Evolutionary conservation across 495 filamentous ascomycete species (phyloP).

Genomic region (Astrothelium macrocarpum): DNA sequence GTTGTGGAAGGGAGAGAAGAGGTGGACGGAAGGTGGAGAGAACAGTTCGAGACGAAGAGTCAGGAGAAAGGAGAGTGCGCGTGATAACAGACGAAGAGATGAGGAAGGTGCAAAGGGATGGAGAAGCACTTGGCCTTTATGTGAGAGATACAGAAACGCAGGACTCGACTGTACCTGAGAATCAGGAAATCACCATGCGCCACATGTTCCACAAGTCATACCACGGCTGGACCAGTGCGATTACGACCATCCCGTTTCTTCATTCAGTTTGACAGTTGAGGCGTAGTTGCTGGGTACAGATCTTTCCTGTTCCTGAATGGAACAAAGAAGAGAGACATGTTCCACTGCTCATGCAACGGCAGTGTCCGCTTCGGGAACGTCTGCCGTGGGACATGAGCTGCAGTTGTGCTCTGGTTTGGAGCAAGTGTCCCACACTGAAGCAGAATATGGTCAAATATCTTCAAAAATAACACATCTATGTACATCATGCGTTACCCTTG

Average conservation of each 20-base stretch:
- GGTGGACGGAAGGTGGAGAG: background rate
- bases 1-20: background rate
- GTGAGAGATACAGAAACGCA: background rate
- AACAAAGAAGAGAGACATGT: background rate
- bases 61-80: background rate
- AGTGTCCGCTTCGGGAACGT: background rate
- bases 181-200: constrained; percentile 2
- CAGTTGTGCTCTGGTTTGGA: background rate
- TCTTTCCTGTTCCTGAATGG: background rate
- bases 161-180: background rate
- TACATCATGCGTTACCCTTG: background rate
- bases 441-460: background rate
- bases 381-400: background rate
- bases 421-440: background rate
- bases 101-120: background rate
- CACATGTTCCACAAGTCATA: background rate
- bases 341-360: background rate
- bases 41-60: background rate
- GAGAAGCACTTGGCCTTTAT: background rate
- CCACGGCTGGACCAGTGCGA: background rate
- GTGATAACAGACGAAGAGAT: background rate
- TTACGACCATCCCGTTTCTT: background rate
- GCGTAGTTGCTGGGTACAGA: background rate
- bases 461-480: background rate
- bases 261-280: background rate